Base-by-base conservation (phyloP, 768 basidiomycete species). In the Crepidotus variabilis region DNA sequence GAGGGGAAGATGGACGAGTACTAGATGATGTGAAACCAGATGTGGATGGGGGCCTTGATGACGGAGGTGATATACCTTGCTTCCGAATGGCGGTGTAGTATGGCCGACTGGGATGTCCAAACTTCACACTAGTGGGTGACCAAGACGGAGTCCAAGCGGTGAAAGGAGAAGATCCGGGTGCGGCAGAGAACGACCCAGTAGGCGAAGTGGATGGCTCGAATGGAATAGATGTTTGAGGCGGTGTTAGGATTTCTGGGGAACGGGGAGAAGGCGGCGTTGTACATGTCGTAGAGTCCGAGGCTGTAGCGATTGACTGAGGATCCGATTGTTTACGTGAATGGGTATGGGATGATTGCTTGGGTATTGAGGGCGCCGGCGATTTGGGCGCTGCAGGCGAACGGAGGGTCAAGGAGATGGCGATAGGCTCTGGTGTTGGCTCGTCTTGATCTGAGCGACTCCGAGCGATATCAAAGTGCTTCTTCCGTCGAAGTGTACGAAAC, bases 41-140 rank as follows among this genome's bases (percentile, higher is more conserved):
- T 0, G 72, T 65, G 9, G 75, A 74, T 11, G 66, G 68, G 1
- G 78, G 74, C 46, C 73, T 75, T 21, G 78, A 76, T 3, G 63
- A 51, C 14, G 63, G 53, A 1, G 65, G 73, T 4, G 65, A 60
- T 6, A 63, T 60, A 7, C 63, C 63, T n/a, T 60, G 70, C 71
- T 71, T 71, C 70, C 82, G 79, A 50, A 84, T 84, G 50, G 76
- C 82, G 21, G 76, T 73, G 64, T 83, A 84, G 61, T 81, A 81
- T 11, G 82, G 82, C 18, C 82, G 72, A 51, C 67, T 76, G 10
- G 82, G 81, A 58, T 79, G 79, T 1, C 82, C 82, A 24, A 83
- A 47, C 18, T 52, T 57, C 7, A 60, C 56, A 32, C 20, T 51
- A 11, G 33, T 22, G 32, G 50, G 48, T 28, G 20, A 4, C 24